Base-by-base conservation (phyloP, 768 basidiomycete species). In the Imleria badia region DNA sequence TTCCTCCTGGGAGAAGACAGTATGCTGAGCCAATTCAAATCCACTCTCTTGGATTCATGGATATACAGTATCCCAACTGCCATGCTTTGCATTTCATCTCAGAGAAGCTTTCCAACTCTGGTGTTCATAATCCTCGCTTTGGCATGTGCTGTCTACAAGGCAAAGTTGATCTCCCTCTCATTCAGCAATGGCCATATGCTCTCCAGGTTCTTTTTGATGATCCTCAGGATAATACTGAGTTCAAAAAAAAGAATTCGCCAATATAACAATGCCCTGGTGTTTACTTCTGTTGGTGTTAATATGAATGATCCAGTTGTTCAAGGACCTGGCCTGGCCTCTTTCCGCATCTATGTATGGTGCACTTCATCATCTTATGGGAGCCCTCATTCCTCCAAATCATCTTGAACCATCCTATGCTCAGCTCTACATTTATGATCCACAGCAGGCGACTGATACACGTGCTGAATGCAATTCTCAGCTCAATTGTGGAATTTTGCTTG, bases 391-490 rank as follows among this genome's bases (percentile, higher is more conserved):
- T 22, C 12, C 48, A 0, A 42, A 45, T 17, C 65, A 57, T 2
- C 17, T 38, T 2, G 31, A 31, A 0, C 70, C 77, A 0, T 31
- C 48, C 0, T 79, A 73, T 66, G 69, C 74, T 1, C 77, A 81
- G 48, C 66, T 79, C 0, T 78, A 77, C 45, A 65, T 79, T 2
- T 69, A 75, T 63, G 76, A 80, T 52, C 69, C 76, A 6, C 34
- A 52, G 3, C 66, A 60, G 1, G 77, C 77, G 0, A 66, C 74
- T 2, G 23, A 73, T 4, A 31, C 51, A 51, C 36, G 72, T 1
- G 53, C 64, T 22, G n/a, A 48, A 3, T 2, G 11, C 0, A 75
- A 76, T 60, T 49, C 45, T 31, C 52, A 65, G 5, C 55, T 72
- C 0, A n/a, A 59, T 34, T 10, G 11, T 15, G 48, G 30, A 0